Conservation (phyloP, 345 rosid species). For the Lepidium sativum region DNA sequence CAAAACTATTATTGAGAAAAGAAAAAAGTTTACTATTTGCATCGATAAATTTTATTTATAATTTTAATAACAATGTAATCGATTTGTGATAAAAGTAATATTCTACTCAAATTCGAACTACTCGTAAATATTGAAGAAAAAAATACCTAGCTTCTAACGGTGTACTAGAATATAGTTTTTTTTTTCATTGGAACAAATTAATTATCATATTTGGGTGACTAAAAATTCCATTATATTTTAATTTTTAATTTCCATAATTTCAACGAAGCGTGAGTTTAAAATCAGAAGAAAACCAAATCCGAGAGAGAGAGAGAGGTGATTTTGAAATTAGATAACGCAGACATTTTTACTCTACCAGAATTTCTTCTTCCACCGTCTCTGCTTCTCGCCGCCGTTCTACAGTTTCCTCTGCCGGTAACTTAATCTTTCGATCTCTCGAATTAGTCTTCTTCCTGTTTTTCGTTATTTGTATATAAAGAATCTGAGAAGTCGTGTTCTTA, state of each 20-base stretch:
- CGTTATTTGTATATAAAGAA: background rate
- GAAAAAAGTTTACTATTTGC: too few species aligned
- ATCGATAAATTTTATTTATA: too few species aligned
- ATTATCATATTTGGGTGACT: background rate
- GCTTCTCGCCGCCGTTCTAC: background rate
- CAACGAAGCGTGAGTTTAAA: background rate
- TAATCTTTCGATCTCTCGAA: conserved; percentile 11
- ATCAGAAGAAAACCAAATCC: background rate
- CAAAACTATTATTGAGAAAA: too few species aligned
- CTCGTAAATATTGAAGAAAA: background rate
- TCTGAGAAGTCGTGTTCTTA: background rate
- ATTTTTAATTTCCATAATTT: background rate
- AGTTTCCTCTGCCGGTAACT: conserved; percentile 6
- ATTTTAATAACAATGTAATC: too few species aligned
- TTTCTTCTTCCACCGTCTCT: conserved; percentile 3
- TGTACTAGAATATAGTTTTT: background rate
- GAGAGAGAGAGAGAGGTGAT: background rate
- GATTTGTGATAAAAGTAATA: too few species aligned
- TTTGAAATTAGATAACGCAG: conserved; percentile 21
- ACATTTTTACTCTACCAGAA: conserved; percentile 1
- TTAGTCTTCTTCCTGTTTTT: background rate
- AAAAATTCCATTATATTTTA: background rate
- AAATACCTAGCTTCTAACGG: background rate
- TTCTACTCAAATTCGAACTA: too few species aligned
- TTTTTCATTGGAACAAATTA: background rate